Percentiles rank a stretch among this genome's conserved stretches.
These are phyloP conservation scores for Tulasnella sp. DNA, from an alignment of 768 basidiomycete genomes.

Conservation along the genomic window DNA sequence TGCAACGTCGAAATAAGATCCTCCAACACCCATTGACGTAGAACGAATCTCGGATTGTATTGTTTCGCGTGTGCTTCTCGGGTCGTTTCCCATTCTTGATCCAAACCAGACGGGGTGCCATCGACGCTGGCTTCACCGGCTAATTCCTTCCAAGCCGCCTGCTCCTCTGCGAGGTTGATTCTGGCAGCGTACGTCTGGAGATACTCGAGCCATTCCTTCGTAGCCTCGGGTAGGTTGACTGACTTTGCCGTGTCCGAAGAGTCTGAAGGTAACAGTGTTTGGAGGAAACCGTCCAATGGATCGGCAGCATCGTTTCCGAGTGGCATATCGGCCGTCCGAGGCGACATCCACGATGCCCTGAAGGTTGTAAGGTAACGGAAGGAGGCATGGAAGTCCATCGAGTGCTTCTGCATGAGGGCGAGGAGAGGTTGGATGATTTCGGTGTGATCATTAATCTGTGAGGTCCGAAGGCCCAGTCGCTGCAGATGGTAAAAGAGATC, in stretches of 20 bases:
- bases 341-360: conserved; percentile 42
- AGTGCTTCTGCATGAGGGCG: conserved; percentile 64
- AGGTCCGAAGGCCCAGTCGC: conserved; percentile 73
- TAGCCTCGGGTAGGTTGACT: conserved; percentile 46
- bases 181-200: conserved; percentile 58
- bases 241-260: conserved; percentile 45
- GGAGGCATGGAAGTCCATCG: conserved; percentile 83
- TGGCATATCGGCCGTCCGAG: conserved; percentile 27
- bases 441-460: conserved; percentile 56
- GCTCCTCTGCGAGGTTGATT: conserved; percentile 41
- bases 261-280: conserved; percentile 36
- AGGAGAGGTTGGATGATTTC: conserved; percentile 64
- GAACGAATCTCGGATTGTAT: conserved; percentile 85
- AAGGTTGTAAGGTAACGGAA: conserved; percentile 72
- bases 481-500: conserved; percentile 34
- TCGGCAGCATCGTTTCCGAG: conserved; percentile 24
- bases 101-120: not conserved
- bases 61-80: conserved; percentile 50
- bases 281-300: conserved; percentile 33
- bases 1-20: conserved; percentile 82
- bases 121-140: conserved; percentile 29
- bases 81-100: conserved; percentile 44
- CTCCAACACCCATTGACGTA: conserved; percentile 94
- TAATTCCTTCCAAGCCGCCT: conserved; percentile 23
- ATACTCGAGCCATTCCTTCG: conserved; percentile 59